These are phyloP conservation scores for Penicillium sclerotiorum DNA, from an alignment of 2,329 filamentous ascomycete species.

Conservation along the genomic window DNA sequence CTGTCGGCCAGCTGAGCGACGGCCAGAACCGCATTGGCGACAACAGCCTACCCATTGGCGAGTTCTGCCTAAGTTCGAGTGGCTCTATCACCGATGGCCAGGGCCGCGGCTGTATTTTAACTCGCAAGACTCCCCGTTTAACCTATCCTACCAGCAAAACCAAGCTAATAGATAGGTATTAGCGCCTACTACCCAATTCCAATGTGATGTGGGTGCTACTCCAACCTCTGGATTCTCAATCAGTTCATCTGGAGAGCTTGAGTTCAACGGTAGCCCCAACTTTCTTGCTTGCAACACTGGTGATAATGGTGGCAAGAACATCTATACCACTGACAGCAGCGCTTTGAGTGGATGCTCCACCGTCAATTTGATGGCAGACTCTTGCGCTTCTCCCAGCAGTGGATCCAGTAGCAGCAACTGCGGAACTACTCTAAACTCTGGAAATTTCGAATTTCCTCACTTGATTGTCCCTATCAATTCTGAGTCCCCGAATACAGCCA, in stretches of 20 bases:
- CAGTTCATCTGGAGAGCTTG: conserved; percentile 55
- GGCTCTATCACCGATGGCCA: conserved; percentile 59
- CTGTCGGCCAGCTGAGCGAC: conserved; percentile 63
- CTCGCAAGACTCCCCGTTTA: conserved; percentile 47
- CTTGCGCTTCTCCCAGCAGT: conserved; percentile 33
- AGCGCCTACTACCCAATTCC: conserved; percentile 62
- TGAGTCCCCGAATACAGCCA: conserved; percentile 53
- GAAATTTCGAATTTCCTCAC: conserved; percentile 60
- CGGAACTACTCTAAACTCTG: conserved; percentile 43
- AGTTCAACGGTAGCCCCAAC: conserved; percentile 52
- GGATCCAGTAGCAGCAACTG: conserved; percentile 37
- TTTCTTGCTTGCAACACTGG: conserved; percentile 65
- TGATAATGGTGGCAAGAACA: conserved; percentile 42
- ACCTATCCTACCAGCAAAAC: not conserved
- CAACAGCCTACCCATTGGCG: conserved; percentile 46
- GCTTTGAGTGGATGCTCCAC: conserved; percentile 37
- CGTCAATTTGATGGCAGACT: conserved; percentile 38
- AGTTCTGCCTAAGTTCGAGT: conserved; percentile 59
- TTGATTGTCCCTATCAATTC: conserved; percentile 65
- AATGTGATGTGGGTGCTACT: conserved; percentile 60
- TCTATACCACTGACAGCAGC: conserved; percentile 41
- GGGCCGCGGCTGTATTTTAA: conserved; percentile 65
- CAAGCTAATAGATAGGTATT: conserved; percentile 10
- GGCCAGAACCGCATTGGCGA: conserved; percentile 65
- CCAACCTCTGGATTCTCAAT: conserved; percentile 61